Base-by-base conservation (phyloP, 257 asterid genomes). In the Rehmannia glutinosa region DNA sequence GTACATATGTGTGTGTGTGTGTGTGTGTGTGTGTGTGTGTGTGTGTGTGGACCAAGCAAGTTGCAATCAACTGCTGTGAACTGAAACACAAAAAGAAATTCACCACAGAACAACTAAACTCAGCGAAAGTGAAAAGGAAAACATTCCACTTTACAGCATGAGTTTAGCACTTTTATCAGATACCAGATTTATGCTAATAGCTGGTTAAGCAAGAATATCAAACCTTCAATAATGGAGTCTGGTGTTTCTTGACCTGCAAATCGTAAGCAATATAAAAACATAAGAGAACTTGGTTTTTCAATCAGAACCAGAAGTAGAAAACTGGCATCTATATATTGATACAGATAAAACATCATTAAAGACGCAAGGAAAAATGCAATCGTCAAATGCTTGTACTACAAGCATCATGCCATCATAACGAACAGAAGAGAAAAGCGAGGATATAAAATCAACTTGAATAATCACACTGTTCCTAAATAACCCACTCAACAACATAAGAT, bases 181-280 rank as follows among this genome's bases (percentile, higher is more conserved):
- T 9, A 20, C 16, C 27, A 62, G 27, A 21, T 9, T 33, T 10
- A 17, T 33, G 62, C 41, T 23, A 45, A 41, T 23, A 28, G 45
- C 43, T 9, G 17, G 67, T 41, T 16, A 20, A 32, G 66, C 60
- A 62, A 71, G 63, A 75, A 71, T 53, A 45, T 28, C 87, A 16
- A 20, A 91, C 98, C 98, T 89, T 91, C 74, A 91, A 71, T 69
- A 91, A 62, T 67, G 98, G 96, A n/a, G 90, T 85, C 24, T 86
- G 87, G 64, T 65, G 92, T 78, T 76, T 86, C 84, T 85, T 87
- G 49, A 91, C 95, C 98, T 91, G 95, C 81, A 77, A 68, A 70
- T 25, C 65, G 25, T 21, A 79, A 56, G 62, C 13, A 62, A 68
- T 13, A 38, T 16, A 47, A 70, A 69, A 3, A 20, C 53, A 57